Evolutionary conservation across 331 rosid species (phyloP).

Genomic region (Quercus lobata): DNA sequence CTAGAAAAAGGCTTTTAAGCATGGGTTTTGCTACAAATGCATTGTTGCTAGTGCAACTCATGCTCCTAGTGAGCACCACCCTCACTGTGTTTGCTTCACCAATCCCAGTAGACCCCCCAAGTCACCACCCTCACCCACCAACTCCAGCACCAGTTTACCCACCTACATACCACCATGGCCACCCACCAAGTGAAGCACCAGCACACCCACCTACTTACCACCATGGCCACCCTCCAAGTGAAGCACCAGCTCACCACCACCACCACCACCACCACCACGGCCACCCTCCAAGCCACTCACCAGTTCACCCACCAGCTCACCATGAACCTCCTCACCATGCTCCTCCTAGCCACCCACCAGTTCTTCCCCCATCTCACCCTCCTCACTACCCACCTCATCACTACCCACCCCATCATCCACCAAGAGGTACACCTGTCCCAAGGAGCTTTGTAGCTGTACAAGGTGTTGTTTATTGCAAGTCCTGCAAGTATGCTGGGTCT

Average conservation of each 20-base stretch:
- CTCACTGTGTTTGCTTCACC: conserved; percentile 21
- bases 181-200: not conserved
- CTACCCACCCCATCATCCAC: conserved; percentile 17
- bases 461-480: conserved; percentile 79
- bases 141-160: not conserved
- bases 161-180: conserved; percentile 1
- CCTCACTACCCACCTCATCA: conserved; percentile 19
- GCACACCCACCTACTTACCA: conserved; percentile 13
- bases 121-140: conserved; percentile 5
- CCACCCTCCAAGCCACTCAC: conserved; percentile 14
- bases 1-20: not conserved
- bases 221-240: too few species aligned
- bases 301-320: conserved; percentile 13
- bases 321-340: not conserved
- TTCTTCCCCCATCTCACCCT: conserved; percentile 28
- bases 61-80: conserved; percentile 19
- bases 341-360: conserved; percentile 25
- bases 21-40: conserved; percentile 17
- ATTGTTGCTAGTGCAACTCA: conserved; percentile 8
- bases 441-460: conserved; percentile 67
- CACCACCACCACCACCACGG: conserved; percentile 20
- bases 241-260: conserved; percentile 12
- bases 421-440: conserved; percentile 14
- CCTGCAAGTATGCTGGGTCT: conserved; percentile 61
- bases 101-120: conserved; percentile 13